Base-by-base conservation (phyloP, 2,329 filamentous ascomycete genomes). In the Beauveria caledonica region DNA sequence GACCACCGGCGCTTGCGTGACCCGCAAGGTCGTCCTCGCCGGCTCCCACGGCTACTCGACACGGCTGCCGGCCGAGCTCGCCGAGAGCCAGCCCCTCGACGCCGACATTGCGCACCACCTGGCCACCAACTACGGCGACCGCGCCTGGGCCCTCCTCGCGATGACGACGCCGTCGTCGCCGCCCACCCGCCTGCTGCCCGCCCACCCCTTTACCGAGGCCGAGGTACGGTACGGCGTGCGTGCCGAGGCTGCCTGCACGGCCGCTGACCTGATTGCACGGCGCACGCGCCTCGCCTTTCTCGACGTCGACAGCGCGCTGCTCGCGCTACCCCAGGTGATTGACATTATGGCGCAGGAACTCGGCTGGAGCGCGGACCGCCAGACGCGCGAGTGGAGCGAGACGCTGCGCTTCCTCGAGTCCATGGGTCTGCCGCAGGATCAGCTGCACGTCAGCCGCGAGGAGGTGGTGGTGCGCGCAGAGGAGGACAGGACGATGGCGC, bases 201-300 rank as follows among this genome's bases (percentile, higher is more conserved):
- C 86, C 15, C 88, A 90, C 70, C 88, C 88, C 39, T 90, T 88
- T 71, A 79, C 90, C 59, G 88, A 91, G 66, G 87, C 87, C 33
- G 88, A 91, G 71, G 78, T 91, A 39, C 82, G 86, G 40, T 88
- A 90, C 72, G 87, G 86, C 10, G 81, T 89, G 23, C 84, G 86
- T 62, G 81, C 87, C 69, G 88, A 91, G 73, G 86, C 88, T 62
- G 88, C 88, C 2, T 85, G 88, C 71, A 88, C 86, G 3, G 86
- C 86, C 2, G 81, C 86, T 50, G 88, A 91, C 69, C 82, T 90
- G 40, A 80, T 91, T 60, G 85, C 87, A 17, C 84, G 88, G 60
- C 80, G 88, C 60, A 90, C 86, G 48, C 81, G 88, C 59, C 76
- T 91, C 49, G 86, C 88, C n/a, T 91, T 91, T 76, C 74, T 91